Base-by-base conservation (phyloP, 805 yeast genomes). In the Candida michaelii region DNA sequence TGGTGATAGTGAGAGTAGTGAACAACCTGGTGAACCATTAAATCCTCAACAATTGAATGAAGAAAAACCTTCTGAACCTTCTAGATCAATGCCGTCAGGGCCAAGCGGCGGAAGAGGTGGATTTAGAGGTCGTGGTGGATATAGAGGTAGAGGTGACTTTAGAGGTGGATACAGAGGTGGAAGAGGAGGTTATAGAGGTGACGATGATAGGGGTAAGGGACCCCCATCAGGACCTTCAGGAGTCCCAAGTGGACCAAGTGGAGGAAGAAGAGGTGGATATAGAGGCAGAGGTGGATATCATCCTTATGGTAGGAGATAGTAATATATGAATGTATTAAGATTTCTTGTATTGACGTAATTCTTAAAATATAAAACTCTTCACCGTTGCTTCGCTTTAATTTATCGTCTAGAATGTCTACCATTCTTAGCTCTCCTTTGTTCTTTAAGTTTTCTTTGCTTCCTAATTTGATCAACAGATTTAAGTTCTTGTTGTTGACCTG, bases 351-450 rank as follows among this genome's bases (percentile, higher is more conserved):
- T 7, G 18, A 18, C 15, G 18, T 31, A 31, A 31, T n/a, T n/a
- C n/a, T n/a, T n/a, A n/a, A n/a, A n/a, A n/a, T n/a, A n/a, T n/a
- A n/a, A n/a, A n/a, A n/a, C n/a, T n/a, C n/a, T n/a, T n/a, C n/a
- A n/a, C n/a, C n/a, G n/a, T n/a, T n/a, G n/a, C n/a, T n/a, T n/a
- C n/a, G n/a, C n/a, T n/a, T n/a, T n/a, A n/a, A 21, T 35, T 24
- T 32, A 32, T 27, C 42, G 31, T 27, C 37, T 66, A 16, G 56
- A 47, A 11, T 93, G 95, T 59, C 97, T 78, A 2, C 85, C 96
- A 53, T 89, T 90, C 80, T 93, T 93, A 4, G 81, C 90, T 56
- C 76, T 77, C 49, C 84, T 76, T 65, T 87, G 75, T 47, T 89
- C 95, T 65, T 82, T 76, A 27, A 60, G 56, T 34, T 73, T 74